Conservation (phyloP, 1,139 yeast species). For the Saccharomyces hybrid region DNA sequence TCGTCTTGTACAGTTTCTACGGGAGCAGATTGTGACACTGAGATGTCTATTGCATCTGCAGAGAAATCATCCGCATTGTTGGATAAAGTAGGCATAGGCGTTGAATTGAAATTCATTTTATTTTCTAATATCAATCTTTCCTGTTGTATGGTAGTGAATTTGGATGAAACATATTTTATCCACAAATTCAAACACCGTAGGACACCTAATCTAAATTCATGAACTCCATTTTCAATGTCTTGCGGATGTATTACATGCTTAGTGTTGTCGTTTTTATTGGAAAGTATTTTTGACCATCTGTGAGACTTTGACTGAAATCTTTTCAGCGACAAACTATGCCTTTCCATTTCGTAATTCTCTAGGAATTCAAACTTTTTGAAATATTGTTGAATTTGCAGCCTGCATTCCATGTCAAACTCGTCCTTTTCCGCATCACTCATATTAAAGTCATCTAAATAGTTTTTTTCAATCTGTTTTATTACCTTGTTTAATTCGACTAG, state of each 20-base stretch:
- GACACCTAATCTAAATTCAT: conserved; percentile 27
- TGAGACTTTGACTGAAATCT: not conserved
- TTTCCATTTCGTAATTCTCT: conserved; percentile 45
- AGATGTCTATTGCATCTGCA: conserved; percentile 9
- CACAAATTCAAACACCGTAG: conserved; percentile 25
- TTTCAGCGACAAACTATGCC: conserved; percentile 19
- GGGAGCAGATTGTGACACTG: conserved; percentile 21
- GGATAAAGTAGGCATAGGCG: not conserved
- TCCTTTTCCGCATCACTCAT: conserved; percentile 44
- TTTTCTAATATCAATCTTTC: conserved; percentile 15
- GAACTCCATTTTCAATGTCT: conserved; percentile 5
- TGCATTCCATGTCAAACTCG: conserved; percentile 48
- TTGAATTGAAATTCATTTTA: conserved; percentile 22
- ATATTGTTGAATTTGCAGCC: conserved; percentile 43
- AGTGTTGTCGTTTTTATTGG: not conserved
- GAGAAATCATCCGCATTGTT: not conserved
- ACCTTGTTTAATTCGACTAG: conserved; percentile 37
- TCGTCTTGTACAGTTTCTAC: conserved; percentile 30
- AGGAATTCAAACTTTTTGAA: conserved; percentile 43
- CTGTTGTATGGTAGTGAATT: conserved; percentile 27
- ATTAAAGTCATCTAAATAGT: conserved; percentile 36
- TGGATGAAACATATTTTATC: conserved; percentile 21
- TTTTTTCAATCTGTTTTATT: conserved; percentile 36
- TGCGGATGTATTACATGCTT: conserved; percentile 9
- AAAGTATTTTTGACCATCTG: not conserved